Evolutionary conservation across 2,329 filamentous ascomycete genomes (phyloP), one percentile per base, ranked within the genome.

Genomic region (Epichloe sp.): DNA sequence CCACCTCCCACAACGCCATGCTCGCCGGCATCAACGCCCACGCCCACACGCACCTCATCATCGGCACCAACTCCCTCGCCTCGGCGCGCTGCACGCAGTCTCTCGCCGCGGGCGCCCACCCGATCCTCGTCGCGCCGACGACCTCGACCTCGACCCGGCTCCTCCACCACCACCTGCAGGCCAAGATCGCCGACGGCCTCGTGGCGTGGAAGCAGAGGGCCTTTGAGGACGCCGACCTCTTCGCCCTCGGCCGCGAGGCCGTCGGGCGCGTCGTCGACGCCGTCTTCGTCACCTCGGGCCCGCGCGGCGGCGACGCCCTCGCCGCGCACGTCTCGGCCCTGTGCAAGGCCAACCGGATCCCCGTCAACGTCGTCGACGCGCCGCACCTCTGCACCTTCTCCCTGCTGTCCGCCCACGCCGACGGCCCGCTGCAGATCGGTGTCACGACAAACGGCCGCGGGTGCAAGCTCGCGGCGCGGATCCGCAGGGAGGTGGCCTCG

Each of bases 391-490:
- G 89, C 71, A 87, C 88, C 26, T 95, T 98, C 66, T 85, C 86
- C 5, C 76, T 98, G 49, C 80, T 97, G 44, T 93, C 89, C 23
- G 94, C 88, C 7, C 83, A 97, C 66, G 82, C 79, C 50, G 90
- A 96, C 62, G 93, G 93, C 0, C 91, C 93, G 10, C 75, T 98
- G 41, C 93, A 97, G 64, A 85, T 98, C 54, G 93, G 93, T 55
- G 86, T 98, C 52, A 97, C 93, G 3, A 97, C 93, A 1, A 96
- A 94, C 53, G 91, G 93, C 19, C 84, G 86, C 59, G 93, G 93
- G 2, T 97, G 93, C 72, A 96, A 95, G 68, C 78, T 98, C 34
- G 88, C 93, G 5, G 88, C 88, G 10, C 79, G 93, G 26, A 88
- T 98, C 60, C 81, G 90, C 15, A 79, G 93, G 52, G 93, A 97